Evolutionary conservation across 176 grass and related monocot genomes (phyloP).

Genomic region (Typha latifolia): DNA sequence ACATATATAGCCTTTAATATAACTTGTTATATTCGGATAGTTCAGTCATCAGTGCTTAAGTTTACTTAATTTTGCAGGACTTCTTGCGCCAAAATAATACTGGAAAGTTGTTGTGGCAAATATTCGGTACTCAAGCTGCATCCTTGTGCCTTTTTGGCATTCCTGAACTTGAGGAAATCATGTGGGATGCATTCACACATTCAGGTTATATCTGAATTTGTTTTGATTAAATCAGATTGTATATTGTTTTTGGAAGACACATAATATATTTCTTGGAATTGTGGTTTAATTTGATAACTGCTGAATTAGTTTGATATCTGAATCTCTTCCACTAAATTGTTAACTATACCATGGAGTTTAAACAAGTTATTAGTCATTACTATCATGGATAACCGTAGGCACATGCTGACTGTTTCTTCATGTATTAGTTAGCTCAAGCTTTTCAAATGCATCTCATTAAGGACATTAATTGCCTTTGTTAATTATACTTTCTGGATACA

Average conservation of each 20-base stretch:
- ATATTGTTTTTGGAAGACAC: not conserved
- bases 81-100: constrained; percentile 98
- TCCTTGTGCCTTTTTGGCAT: constrained; percentile 79
- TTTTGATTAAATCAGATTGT: constrained; percentile 4
- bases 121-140: constrained; percentile 65
- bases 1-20: not conserved
- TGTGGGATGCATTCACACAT: constrained; percentile 77
- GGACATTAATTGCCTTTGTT: no score
- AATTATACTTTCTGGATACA: no score
- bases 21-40: not conserved
- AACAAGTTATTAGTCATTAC: no score
- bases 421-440: no score
- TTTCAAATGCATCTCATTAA: no score
- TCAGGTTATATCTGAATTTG: constrained; percentile 40
- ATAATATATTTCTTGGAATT: not conserved
- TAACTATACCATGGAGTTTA: no score
- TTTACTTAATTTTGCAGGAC: constrained; percentile 38
- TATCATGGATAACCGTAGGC: no score
- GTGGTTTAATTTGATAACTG: not conserved
- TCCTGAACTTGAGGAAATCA: constrained; percentile 87
- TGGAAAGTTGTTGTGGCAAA: constrained; percentile 90
- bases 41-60: constrained; percentile 10
- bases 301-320: no score
- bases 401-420: no score
- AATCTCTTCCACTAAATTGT: no score